Evolutionary conservation across 495 filamentous ascomycete species (phyloP), one percentile per base, ranked within the genome.

Genomic region (Podospora appendiculata): DNA sequence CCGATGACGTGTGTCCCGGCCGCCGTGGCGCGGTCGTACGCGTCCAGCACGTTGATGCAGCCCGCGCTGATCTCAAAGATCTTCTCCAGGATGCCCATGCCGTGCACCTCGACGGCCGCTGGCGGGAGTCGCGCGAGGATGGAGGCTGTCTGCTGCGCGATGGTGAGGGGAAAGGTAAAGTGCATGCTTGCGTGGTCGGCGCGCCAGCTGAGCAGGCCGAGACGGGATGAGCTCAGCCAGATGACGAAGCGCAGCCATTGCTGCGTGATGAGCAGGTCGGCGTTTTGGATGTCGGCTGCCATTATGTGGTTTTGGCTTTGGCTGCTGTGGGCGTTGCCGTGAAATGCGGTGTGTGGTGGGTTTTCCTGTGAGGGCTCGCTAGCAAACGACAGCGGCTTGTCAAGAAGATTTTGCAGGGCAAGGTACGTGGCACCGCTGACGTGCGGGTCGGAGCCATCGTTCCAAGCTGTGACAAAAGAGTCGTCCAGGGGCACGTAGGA

Each of bases 211-310:
- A 82, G 76, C 0, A 81, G 70, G 17, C 71, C 66, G 57, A 78
- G 71, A 0, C 69, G 71, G 71, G 82, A 80, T 6, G 79, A 79
- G 18, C 79, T 63, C 45, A 78, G 81, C 82, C 82, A 85, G 54
- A 82, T 73, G 56, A 82, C 78, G 0, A 77, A 68, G 17, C 78
- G 73, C 0, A 85, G 72, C 82, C 82, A 85, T 56, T 85, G 80
- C 55, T 80, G 77, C 0, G 79, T 83, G 50, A 82, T 73, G 48
- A 79, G 68, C 18, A 83, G 75, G 56, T 85, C 80, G n/a, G 80
- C 78, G 48, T 76, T 78, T 54, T 84, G 81, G 45, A 59, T 55
- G 76, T 76, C 74, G 3, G 71, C 72, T 6, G 82, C 69, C 4
- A 13, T 33, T 25, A 5, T 25, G 11, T 5, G 11, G 25, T 11